Evolutionary conservation across 768 basidiomycete genomes (phyloP), one percentile per base, ranked within the genome.

Genomic region (Hericium alpestre): DNA sequence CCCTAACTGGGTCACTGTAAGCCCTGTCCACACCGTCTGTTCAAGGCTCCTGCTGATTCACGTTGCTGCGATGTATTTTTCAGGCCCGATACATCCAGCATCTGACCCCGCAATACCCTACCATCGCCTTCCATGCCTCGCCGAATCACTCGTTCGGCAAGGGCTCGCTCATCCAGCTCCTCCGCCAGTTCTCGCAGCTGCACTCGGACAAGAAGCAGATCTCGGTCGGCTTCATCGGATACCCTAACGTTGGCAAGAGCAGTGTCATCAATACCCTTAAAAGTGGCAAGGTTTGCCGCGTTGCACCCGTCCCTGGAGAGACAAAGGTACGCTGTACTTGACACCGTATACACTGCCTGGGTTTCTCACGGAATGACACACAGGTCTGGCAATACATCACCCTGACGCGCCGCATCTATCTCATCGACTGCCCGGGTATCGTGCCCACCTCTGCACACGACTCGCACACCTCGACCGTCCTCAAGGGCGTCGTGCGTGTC

Each of bases 141-240:
- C 93, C 94, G 48, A 96, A 96, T 70, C 94, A 99, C 74, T 96
- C 95, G 1, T 99, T 99, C 66, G 96, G 95, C 65, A 98, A 99
- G 73, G 95, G 95, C 18, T 92, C 96, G 18, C 84, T 99, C 59
- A 99, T 99, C 65, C 93, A 96, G 71, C 82, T 98, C 48, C 80
- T 99, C 49, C 83, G 96, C 25, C 96, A 98, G 67, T 99, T 99
- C 71, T 89, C 93, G 4, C 90, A 91, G 63, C 82, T 98, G 39
- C 96, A 98, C 71, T 90, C 92, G 11, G 96, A 99, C 75, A 97
- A 96, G 77, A 98, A 96, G 73, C 95, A 99, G 70, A 98, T 99
- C 64, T 95, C 92, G 18, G 93, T 99, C 62, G 95, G 95, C 13
- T 91, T 99, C 68, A 81, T 99, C 63, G 95, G 96, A 52, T 99